phyloP scores from a whole-genome alignment of 2,329 filamentous ascomycete genomes.

The Colletotrichum sp. region DNA sequence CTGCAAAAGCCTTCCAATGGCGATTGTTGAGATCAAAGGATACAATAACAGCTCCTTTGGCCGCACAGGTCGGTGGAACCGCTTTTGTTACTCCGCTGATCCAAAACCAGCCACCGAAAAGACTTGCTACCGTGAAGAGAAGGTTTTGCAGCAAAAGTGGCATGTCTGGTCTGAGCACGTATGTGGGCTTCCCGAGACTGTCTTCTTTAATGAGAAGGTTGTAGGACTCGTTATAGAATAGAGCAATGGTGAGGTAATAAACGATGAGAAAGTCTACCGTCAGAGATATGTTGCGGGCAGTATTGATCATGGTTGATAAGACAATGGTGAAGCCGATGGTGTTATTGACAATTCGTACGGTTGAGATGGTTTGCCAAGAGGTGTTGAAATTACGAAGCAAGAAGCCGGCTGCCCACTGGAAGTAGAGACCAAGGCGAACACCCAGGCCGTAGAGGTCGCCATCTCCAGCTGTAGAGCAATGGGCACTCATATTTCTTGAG shows the following conservation, averaged over 20 bases:
- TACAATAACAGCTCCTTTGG: background rate
- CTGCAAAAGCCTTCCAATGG: background rate
- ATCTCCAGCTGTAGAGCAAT: background rate
- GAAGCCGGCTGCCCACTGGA: background rate
- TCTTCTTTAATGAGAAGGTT: rapidly evolving
- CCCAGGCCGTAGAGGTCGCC: background rate
- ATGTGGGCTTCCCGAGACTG: background rate
- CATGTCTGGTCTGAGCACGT: background rate
- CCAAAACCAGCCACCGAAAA: background rate
- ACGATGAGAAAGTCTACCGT: background rate
- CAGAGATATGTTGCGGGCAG: rapidly evolving
- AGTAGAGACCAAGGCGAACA: background rate
- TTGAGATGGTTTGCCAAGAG: background rate
- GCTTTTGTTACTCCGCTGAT: background rate
- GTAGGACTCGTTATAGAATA: background rate
- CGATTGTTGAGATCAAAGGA: background rate
- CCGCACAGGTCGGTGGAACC: too few relatives aligned
- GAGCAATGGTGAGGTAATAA: background rate
- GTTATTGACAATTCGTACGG: background rate
- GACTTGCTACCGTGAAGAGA: background rate
- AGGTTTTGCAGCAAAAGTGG: background rate
- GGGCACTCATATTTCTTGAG: too few relatives aligned
- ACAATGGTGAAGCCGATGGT: background rate
- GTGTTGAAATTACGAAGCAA: background rate
- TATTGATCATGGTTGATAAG: background rate